These are phyloP conservation scores for Ceratobasidium sp. DNA, from an alignment of 1,284 basidiomycete species.

Conservation along the genomic window DNA sequence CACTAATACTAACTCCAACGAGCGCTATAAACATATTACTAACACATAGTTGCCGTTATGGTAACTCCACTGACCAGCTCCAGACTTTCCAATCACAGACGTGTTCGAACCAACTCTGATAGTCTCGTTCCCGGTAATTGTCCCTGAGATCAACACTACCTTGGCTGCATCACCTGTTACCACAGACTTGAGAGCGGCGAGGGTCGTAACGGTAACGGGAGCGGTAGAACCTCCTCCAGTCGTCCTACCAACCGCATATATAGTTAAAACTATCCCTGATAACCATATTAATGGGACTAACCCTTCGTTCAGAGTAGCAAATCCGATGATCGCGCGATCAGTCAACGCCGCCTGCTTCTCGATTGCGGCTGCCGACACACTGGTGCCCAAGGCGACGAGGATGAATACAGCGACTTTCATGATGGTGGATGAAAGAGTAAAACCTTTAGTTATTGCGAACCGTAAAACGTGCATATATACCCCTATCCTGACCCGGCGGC, in stretches of 20 bases:
- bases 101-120: constrained; percentile 56
- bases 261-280: not conserved
- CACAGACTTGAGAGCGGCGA: constrained; percentile 52
- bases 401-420: no score
- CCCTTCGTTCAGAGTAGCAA: constrained; percentile 16
- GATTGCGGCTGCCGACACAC: not conserved
- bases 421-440: no score
- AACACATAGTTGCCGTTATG: not conserved
- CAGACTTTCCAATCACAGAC: constrained; percentile 51
- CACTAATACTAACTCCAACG: constrained; percentile 54
- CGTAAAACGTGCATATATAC: no score
- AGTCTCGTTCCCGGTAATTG: constrained; percentile 53
- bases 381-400: not conserved
- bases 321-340: constrained; percentile 16
- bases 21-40: constrained; percentile 43
- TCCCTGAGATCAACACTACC: constrained; percentile 56
- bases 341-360: constrained; percentile 8
- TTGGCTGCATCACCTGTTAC: constrained; percentile 54
- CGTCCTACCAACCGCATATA: constrained; percentile 3
- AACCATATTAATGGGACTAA: not conserved
- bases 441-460: no score
- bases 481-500: no score
- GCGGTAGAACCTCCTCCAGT: constrained; percentile 19
- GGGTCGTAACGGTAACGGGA: constrained; percentile 25
- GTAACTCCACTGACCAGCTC: constrained; percentile 39